A percentile compares a stretch with the other conserved stretches of the same genome.
Conservation (phyloP, 1,284 basidiomycete genomes). For the Heterobasidion irregulare region DNA sequence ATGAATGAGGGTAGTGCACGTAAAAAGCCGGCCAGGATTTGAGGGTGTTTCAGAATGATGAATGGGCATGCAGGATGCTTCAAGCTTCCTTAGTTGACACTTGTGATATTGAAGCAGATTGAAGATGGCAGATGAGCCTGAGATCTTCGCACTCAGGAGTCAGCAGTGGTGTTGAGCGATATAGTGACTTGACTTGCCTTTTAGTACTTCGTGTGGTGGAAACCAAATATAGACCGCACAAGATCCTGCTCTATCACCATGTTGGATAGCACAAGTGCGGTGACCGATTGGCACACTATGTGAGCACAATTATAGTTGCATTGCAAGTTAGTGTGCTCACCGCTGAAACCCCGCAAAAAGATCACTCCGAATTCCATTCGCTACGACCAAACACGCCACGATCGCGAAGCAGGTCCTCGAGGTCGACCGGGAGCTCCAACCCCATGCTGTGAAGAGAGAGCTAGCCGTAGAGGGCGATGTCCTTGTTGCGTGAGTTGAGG, state of each 20-base stretch:
- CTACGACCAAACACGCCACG: slow-evolving; percentile 59
- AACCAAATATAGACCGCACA: background rate
- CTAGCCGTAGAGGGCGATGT: slow-evolving; percentile 56
- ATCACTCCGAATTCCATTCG: slow-evolving; percentile 71
- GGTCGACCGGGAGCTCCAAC: slow-evolving; percentile 80
- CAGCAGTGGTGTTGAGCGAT: no score
- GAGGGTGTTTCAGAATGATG: no score
- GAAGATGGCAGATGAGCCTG: no score
- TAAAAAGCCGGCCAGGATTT: no score
- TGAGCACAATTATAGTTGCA: background rate
- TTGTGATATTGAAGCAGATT: no score
- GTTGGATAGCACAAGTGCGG: background rate
- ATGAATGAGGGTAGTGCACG: no score
- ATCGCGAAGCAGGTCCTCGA: slow-evolving; percentile 78
- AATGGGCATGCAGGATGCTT: no score
- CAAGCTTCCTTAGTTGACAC: no score
- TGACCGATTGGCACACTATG: slow-evolving; percentile 9
- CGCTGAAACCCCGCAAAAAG: slow-evolving; percentile 25
- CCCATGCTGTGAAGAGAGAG: slow-evolving; percentile 66
- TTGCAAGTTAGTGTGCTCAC: background rate
- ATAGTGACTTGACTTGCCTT: no score
- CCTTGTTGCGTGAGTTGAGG: slow-evolving; percentile 55
- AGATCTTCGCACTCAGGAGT: no score
- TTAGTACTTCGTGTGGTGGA: no score
- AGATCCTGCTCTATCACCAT: background rate